phyloP scores from a whole-genome alignment of 805 yeast species.

The Pichia gijzeniarum region DNA sequence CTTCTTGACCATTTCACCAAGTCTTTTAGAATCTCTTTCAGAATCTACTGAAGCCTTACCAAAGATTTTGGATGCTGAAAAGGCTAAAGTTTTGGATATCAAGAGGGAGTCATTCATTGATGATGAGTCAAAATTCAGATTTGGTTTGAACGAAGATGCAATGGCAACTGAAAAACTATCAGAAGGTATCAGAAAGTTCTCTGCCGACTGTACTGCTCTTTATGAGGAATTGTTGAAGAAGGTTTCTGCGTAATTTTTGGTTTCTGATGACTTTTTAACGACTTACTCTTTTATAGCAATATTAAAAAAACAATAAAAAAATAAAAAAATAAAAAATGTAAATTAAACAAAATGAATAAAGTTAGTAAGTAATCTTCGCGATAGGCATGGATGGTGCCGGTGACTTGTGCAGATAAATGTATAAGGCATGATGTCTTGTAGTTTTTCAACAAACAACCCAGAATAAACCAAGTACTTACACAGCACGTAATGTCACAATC shows the following conservation, averaged over 20 bases:
- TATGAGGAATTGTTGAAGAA: constrained; percentile 57
- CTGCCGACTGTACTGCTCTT: constrained; percentile 86
- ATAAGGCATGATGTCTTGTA: too few species aligned
- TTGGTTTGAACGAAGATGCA: constrained; percentile 86
- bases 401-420: too few species aligned
- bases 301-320: too few species aligned
- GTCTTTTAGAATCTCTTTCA: constrained; percentile 78
- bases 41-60: constrained; percentile 78
- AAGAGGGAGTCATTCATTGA: constrained; percentile 75
- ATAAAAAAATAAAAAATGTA: too few species aligned
- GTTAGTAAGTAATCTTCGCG: not conserved
- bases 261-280: not conserved
- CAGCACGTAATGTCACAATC: constrained; percentile 9
- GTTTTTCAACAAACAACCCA: too few species aligned
- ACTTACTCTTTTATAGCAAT: not conserved
- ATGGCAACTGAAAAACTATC: constrained; percentile 98
- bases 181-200: constrained; percentile 96
- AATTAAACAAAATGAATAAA: too few species aligned
- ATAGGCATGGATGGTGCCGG: too few species aligned
- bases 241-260: constrained; percentile 13
- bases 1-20: constrained; percentile 91
- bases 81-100: constrained; percentile 49
- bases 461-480: too few species aligned
- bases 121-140: constrained; percentile 88
- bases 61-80: constrained; percentile 63